A percentile compares a stretch with the other conserved stretches of the same genome.
These are phyloP conservation scores for Nectriaceae sp. DNA, from an alignment of 2,329 filamentous ascomycete species.

Conservation along the genomic window DNA sequence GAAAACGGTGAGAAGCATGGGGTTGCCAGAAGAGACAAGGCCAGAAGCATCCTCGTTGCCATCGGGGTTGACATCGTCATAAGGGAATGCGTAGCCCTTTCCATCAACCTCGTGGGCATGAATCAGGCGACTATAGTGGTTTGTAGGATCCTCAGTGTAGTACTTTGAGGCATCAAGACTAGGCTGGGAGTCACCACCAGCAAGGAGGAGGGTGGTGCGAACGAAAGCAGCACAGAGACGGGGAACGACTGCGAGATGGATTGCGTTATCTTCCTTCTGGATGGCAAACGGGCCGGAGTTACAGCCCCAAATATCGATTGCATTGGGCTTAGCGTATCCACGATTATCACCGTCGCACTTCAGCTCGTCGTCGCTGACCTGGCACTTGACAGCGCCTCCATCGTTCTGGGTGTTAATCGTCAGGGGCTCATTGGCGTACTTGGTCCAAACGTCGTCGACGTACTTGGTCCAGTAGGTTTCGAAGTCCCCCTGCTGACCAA, in stretches of 20 bases:
- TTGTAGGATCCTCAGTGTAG: conserved; percentile 47
- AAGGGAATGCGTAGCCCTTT: conserved; percentile 66
- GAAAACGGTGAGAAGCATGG: conserved; percentile 30
- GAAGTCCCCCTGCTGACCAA: conserved; percentile 40
- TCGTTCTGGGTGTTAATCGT: conserved; percentile 45
- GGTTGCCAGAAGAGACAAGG: conserved; percentile 27
- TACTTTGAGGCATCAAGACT: conserved; percentile 38
- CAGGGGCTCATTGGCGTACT: conserved; percentile 40
- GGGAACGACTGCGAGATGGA: conserved; percentile 46
- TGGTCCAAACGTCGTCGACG: conserved; percentile 48
- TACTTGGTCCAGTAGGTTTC: conserved; percentile 46
- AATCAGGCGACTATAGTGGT: conserved; percentile 62
- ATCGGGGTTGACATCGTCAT: conserved; percentile 66
- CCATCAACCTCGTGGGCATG: conserved; percentile 61
- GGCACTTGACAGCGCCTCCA: conserved; percentile 43
- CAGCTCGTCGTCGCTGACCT: conserved; percentile 36
- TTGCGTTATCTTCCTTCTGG: conserved; percentile 36
- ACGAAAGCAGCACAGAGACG: conserved; percentile 54
- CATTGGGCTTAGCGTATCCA: conserved; percentile 44
- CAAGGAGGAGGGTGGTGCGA: conserved; percentile 47
- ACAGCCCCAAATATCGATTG: conserved; percentile 52
- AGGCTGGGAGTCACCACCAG: conserved; percentile 50
- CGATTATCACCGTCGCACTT: conserved; percentile 45
- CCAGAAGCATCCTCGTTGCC: conserved; percentile 54
- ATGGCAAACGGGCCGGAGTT: conserved; percentile 49